Evolutionary conservation across 805 yeast species (phyloP).

Genomic region (Yarrowia keelungensis): DNA sequence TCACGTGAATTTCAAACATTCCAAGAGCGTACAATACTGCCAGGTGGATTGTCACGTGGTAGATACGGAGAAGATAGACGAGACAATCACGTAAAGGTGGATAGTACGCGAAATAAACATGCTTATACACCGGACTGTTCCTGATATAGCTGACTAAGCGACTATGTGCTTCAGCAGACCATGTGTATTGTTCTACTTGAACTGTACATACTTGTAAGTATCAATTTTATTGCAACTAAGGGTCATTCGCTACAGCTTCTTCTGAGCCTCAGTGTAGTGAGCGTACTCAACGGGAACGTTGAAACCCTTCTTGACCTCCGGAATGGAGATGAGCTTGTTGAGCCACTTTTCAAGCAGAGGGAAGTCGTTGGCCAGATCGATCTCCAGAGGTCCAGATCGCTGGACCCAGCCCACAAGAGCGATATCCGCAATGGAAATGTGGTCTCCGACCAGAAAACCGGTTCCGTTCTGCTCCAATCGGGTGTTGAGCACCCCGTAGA

Average conservation of each 20-base stretch:
- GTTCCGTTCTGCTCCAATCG: constrained; percentile 56
- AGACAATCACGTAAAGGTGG: too few species aligned
- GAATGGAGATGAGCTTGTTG: constrained; percentile 86
- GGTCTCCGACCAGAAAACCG: constrained; percentile 67
- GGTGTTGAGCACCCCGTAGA: constrained; percentile 61
- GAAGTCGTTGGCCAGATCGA: constrained; percentile 45
- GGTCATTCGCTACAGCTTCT: background rate
- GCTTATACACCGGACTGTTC: too few species aligned
- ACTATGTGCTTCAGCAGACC: too few species aligned
- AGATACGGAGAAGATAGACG: too few species aligned
- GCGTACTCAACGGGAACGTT: constrained; percentile 43
- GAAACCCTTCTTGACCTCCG: constrained; percentile 61
- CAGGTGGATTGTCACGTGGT: background rate
- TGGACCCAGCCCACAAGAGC: constrained; percentile 58
- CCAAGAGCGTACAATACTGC: background rate
- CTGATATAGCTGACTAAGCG: too few species aligned
- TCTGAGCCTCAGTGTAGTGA: constrained; percentile 13
- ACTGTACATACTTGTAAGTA: too few species aligned
- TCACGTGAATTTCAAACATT: background rate
- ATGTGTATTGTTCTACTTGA: too few species aligned
- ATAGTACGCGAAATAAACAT: too few species aligned
- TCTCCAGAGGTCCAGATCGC: constrained; percentile 40
- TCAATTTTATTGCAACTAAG: too few species aligned
- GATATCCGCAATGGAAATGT: constrained; percentile 63
- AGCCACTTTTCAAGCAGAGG: constrained; percentile 89